Conservation (phyloP, 495 filamentous ascomycete species). For the Hypoxylon cercidicola region DNA sequence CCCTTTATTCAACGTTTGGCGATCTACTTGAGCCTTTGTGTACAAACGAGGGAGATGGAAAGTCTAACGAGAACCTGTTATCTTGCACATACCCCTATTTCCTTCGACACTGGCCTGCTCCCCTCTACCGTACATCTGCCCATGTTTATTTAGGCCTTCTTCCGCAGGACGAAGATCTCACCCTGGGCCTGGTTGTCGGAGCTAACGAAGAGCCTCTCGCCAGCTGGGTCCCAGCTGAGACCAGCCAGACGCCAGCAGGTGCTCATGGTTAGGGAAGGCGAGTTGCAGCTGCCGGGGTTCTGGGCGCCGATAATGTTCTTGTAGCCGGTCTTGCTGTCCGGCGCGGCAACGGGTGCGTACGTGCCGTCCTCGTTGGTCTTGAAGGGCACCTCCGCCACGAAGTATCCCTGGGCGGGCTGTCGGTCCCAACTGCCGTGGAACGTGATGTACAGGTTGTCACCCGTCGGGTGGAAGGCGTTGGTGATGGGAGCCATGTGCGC, state of each 20-base stretch:
- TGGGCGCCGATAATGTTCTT: conserved; percentile 47
- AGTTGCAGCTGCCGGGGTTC: conserved; percentile 41
- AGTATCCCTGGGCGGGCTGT: conserved; percentile 62
- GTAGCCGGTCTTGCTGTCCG: conserved; percentile 48
- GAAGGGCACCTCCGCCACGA: conserved; percentile 60
- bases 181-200: conserved; percentile 55
- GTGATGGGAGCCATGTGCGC: conserved; percentile 68
- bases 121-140: neutral
- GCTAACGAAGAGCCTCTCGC: conserved; percentile 46
- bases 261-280: conserved; percentile 42
- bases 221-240: conserved; percentile 46
- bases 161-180: conserved; percentile 54
- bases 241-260: conserved; percentile 47
- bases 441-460: conserved; percentile 62
- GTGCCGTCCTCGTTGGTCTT: conserved; percentile 47
- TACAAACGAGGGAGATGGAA: conserved; percentile 18
- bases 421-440: conserved; percentile 71
- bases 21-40: conserved; percentile 10
- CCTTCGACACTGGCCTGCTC: neutral
- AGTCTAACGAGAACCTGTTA: conserved; percentile 26
- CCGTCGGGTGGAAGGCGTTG: conserved; percentile 55
- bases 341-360: conserved; percentile 48
- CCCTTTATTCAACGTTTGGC: conserved; percentile 10
- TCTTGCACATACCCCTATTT: conserved; percentile 12
- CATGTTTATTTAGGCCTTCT: conserved; percentile 24